phyloP scores from a whole-genome alignment of 2,329 filamentous ascomycete species.

The Fusarium sp. region DNA sequence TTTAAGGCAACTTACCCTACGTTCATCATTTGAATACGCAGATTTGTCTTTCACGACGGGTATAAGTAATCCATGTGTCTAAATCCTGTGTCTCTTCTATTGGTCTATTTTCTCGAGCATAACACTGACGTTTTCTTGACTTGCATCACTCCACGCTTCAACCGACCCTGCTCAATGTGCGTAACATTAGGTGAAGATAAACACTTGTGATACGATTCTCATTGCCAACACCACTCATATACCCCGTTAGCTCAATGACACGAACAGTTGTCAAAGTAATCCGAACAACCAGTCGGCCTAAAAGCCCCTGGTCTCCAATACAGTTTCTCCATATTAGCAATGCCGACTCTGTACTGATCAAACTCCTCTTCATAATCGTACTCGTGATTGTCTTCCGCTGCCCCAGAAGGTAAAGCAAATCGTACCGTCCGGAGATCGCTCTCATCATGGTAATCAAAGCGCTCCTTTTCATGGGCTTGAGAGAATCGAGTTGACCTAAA shows the following conservation, averaged over 20 bases:
- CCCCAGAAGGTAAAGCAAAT: neutral
- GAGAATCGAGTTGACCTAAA: constrained; percentile 41
- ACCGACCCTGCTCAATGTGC: too few relatives aligned
- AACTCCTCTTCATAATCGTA: neutral
- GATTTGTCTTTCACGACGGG: too few relatives aligned
- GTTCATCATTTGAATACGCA: neutral
- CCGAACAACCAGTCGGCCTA: constrained; percentile 19
- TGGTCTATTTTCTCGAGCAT: too few relatives aligned
- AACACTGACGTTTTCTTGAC: too few relatives aligned
- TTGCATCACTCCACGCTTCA: too few relatives aligned
- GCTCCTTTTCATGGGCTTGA: constrained; percentile 26
- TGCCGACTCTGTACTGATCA: neutral
- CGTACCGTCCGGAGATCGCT: neutral
- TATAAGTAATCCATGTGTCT: too few relatives aligned
- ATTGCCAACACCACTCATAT: neutral
- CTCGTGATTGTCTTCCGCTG: neutral
- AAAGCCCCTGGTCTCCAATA: constrained; percentile 14
- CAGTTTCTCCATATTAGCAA: neutral
- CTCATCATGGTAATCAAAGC: constrained; percentile 11
- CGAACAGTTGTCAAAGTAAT: constrained; percentile 25
- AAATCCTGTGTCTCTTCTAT: neutral
- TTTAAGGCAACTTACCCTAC: constrained; percentile 27
- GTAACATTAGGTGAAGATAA: too few relatives aligned
- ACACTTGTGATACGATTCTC: neutral
- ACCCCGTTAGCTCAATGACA: constrained; percentile 14